phyloP scores from a whole-genome alignment of 176 grass and related monocot genomes.

The Triticum timopheevii region DNA sequence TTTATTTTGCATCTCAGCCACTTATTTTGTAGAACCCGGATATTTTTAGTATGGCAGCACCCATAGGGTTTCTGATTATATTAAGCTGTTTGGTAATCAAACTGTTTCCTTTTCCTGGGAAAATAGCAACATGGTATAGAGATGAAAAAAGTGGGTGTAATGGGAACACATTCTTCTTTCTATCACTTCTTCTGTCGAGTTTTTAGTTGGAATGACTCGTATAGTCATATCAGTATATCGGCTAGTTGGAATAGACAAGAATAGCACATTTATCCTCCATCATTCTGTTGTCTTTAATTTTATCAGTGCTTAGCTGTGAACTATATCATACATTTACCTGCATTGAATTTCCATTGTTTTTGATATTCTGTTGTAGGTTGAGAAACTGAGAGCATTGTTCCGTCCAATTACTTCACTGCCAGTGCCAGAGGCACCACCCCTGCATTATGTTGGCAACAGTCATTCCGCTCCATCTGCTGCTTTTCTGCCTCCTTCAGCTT shows the following conservation, averaged over 20 bases:
- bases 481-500: background rate
- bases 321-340: background rate
- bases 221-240: background rate
- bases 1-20: background rate
- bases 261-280: background rate
- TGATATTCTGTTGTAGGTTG: slow-evolving; percentile 46
- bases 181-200: background rate
- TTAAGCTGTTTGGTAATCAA: slow-evolving; percentile 7
- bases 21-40: background rate
- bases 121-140: background rate
- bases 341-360: slow-evolving; percentile 7
- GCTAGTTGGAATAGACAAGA: background rate
- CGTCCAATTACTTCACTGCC: slow-evolving; percentile 31
- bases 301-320: slow-evolving; percentile 9
- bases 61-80: background rate
- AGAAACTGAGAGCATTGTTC: slow-evolving; percentile 49
- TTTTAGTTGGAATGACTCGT: background rate
- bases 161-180: background rate
- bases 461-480: slow-evolving; percentile 5
- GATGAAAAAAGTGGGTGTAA: background rate
- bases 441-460: slow-evolving; percentile 35
- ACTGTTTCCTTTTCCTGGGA: background rate
- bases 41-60: background rate
- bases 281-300: background rate
- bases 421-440: slow-evolving; percentile 24